A percentile compares a stretch with the other conserved stretches of the same genome.
Conservation (phyloP, 768 basidiomycete species). For the Kwoniella shandongensis region DNA sequence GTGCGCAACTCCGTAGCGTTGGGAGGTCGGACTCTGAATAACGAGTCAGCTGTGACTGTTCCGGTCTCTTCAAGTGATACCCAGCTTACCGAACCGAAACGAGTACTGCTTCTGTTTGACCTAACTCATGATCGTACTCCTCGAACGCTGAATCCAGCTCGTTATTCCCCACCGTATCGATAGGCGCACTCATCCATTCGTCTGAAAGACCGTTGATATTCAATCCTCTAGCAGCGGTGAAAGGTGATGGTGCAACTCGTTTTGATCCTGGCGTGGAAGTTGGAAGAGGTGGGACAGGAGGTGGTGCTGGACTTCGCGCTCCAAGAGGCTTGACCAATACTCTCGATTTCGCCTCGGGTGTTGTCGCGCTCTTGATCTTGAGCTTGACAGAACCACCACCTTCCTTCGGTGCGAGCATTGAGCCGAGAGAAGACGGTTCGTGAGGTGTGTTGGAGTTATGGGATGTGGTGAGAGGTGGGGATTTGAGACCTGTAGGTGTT, state of each 20-base stretch:
- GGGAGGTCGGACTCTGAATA: constrained; percentile 44
- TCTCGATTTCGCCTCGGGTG: constrained; percentile 43
- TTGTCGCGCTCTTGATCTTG: constrained; percentile 44
- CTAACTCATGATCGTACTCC: constrained; percentile 22
- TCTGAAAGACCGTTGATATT: constrained; percentile 1
- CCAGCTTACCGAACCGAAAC: constrained; percentile 48
- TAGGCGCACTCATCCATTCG: constrained; percentile 14
- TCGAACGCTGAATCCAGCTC: constrained; percentile 14
- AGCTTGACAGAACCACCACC: constrained; percentile 26
- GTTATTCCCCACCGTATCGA: not conserved
- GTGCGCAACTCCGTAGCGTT: constrained; percentile 34
- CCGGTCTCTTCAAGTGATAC: not conserved
- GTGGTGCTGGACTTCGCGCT: constrained; percentile 1
- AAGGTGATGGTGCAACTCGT: constrained; percentile 5
- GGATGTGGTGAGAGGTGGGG: constrained; percentile 30
- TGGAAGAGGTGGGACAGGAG: not conserved
- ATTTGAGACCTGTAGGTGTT: constrained; percentile 19
- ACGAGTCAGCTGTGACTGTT: constrained; percentile 2
- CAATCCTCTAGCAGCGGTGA: constrained; percentile 24
- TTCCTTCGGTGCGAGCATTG: constrained; percentile 28
- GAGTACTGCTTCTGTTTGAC: constrained; percentile 43
- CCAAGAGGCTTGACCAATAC: constrained; percentile 24
- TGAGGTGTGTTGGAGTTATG: constrained; percentile 23
- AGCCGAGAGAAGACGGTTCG: constrained; percentile 3
- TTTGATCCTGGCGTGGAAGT: constrained; percentile 5